These are phyloP conservation scores for Paramecium sexaurelia DNA, from an alignment of 73 alveolate genomes.

Conservation along the genomic window DNA sequence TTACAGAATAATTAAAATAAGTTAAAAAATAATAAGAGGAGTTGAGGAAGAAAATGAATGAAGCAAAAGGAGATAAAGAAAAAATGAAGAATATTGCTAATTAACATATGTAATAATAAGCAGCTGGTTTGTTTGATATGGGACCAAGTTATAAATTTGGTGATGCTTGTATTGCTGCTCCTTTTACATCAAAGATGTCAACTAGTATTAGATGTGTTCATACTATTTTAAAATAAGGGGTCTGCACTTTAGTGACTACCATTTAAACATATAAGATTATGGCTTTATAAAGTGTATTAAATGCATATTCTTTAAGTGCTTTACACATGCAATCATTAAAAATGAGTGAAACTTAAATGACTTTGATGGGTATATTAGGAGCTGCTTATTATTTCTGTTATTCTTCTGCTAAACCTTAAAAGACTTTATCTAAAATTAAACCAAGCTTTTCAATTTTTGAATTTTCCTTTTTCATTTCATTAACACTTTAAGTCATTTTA, in stretches of 20 bases:
- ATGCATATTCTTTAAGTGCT: constrained; percentile 64
- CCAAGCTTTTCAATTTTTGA: constrained; percentile 55
- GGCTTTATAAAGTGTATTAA: constrained; percentile 54
- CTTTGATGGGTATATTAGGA: constrained; percentile 56
- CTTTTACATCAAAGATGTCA: constrained; percentile 93
- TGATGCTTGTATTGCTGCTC: constrained; percentile 99
- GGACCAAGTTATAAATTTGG: constrained; percentile 81
- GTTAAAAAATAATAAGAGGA: constrained; percentile 75
- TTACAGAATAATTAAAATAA: constrained; percentile 63
- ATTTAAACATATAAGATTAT: constrained; percentile 65
- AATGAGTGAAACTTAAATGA: constrained; percentile 54
- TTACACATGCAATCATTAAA: constrained; percentile 57
- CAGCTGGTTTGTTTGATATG: constrained; percentile 73
- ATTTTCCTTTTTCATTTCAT: neutral
- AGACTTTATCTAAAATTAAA: neutral
- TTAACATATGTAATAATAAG: constrained; percentile 56
- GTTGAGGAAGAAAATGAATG: constrained; percentile 71
- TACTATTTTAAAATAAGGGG: constrained; percentile 89
- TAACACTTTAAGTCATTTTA: neutral
- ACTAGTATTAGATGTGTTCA: constrained; percentile 87
- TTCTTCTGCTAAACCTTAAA: constrained; percentile 58
- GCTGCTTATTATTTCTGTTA: constrained; percentile 53
- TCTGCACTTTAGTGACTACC: constrained; percentile 68
- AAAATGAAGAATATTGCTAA: constrained; percentile 67
- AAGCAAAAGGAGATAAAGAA: constrained; percentile 59